Percentiles rank a stretch among this genome's conserved stretches.
These are phyloP conservation scores for Oehlia diaphana DNA, from an alignment of 192 early-diverging fungal genomes.

Conservation along the genomic window DNA sequence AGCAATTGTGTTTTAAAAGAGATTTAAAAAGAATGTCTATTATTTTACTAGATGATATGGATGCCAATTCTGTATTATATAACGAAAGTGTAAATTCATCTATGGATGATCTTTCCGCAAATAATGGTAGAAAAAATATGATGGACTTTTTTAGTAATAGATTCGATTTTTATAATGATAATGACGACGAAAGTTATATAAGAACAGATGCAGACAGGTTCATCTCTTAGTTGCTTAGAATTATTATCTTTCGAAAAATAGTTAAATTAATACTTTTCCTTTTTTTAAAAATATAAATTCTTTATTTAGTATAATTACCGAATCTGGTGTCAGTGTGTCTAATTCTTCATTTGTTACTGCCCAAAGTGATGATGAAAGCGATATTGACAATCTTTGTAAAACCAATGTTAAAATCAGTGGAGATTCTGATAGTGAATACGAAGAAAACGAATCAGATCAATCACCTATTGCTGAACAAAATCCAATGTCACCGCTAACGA, in stretches of 20 bases:
- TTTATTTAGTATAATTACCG: not conserved
- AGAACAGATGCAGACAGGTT: slow-evolving; percentile 35
- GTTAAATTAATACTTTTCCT: not conserved
- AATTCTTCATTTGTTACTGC: slow-evolving; percentile 26
- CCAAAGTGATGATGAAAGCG: not conserved
- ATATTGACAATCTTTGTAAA: not conserved
- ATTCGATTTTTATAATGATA: slow-evolving; percentile 21
- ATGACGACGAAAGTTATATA: slow-evolving; percentile 25
- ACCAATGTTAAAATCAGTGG: slow-evolving; percentile 4
- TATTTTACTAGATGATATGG: slow-evolving; percentile 20
- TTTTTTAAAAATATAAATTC: not conserved
- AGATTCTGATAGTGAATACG: slow-evolving; percentile 9
- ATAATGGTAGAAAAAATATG: not conserved
- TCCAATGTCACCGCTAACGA: slow-evolving; percentile 24
- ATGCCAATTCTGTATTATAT: slow-evolving; percentile 32
- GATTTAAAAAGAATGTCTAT: too few relatives aligned
- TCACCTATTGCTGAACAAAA: not conserved
- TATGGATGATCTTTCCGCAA: slow-evolving; percentile 17
- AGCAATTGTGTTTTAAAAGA: not conserved
- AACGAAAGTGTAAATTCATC: slow-evolving; percentile 36
- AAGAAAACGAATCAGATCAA: not conserved
- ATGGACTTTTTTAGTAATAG: slow-evolving; percentile 33
- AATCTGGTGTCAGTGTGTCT: slow-evolving; percentile 23
- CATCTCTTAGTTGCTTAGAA: not conserved
- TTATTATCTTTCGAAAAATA: too few relatives aligned